Evolutionary conservation across 2,329 filamentous ascomycete genomes (phyloP), one percentile per base, ranked within the genome.

Genomic region (Botryosphaeria agaves): DNA sequence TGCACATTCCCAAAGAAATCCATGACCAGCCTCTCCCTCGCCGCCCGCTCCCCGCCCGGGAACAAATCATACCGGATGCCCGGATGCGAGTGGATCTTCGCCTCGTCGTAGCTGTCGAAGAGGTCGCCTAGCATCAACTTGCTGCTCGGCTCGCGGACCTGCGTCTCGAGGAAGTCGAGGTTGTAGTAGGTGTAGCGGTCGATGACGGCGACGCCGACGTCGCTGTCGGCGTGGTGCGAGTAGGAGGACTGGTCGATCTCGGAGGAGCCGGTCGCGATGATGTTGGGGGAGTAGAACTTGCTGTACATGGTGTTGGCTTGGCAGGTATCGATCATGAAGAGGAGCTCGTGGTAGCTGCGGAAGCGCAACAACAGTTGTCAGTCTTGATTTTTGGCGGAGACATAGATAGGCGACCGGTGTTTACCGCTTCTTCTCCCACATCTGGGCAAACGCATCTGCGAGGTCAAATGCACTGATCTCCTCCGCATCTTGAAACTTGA

Each of bases 271-370:
- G 91, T 98, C 0, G 89, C 89, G 46, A 98, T 84, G 45, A 98
- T 94, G 48, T 95, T 95, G 28, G 87, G 87, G 4, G 84, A 92
- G 62, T 98, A 98, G 48, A 98, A 82, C 45, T 93, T 87, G 50
- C 76, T 87, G 60, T 93, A 98, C 84, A 98, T 94, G 18, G 89
- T 98, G 54, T 98, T 98, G 32, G 89, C 89, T 59, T 98, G 89
- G 60, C 89, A 98, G 0, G 89, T 98, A 54, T 98, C 89, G 56
- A 98, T 98, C 89, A 98, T 98, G 64, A 98, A 98, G 34, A 98
- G 71, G 42, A 98, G 75, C 56, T 98, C 89, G 52, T 95, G 82
- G 56, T 95, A 98, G 50, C 76, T 79, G 39, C 14, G 24, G 7
- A 23, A n/a, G n/a, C n/a, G n/a, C n/a, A n/a, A 11, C 21, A 7